Percentiles rank a stretch among this genome's conserved stretches.
Evolutionary conservation across 2,329 filamentous ascomycete species (phyloP).

Genomic region (Microthyrium microscopicum): DNA sequence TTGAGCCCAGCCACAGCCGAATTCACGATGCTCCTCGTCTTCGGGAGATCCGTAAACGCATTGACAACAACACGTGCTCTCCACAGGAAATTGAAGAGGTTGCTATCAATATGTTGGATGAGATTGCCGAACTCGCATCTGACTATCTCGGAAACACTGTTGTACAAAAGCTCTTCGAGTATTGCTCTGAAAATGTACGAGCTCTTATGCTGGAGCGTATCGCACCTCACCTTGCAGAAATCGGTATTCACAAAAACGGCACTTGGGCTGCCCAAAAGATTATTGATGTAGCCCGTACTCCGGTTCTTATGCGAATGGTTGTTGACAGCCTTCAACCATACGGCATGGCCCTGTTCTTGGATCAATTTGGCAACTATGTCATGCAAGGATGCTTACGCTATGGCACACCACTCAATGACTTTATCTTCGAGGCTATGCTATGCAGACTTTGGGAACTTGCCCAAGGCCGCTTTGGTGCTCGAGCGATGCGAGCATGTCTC

Average conservation of each 20-base stretch:
- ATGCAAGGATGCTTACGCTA: conserved; percentile 93
- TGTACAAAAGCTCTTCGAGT: conserved; percentile 97
- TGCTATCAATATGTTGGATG: conserved; percentile 84
- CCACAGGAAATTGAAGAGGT: conserved; percentile 82
- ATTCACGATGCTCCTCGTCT: conserved; percentile 89
- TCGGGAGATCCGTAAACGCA: conserved; percentile 89
- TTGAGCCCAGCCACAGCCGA: conserved; percentile 74
- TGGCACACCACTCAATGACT: conserved; percentile 74
- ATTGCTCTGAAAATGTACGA: conserved; percentile 77
- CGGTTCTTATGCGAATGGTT: conserved; percentile 67
- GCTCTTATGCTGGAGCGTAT: conserved; percentile 85
- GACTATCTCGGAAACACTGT: conserved; percentile 98
- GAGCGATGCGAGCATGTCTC: conserved; percentile 90
- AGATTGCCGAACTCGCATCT: conserved; percentile 85
- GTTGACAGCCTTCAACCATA: conserved; percentile 73
- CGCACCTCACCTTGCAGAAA: conserved; percentile 81
- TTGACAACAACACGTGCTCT: conserved; percentile 83
- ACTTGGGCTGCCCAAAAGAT: conserved; percentile 99
- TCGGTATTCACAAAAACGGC: conserved; percentile 97
- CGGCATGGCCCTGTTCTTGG: conserved; percentile 79
- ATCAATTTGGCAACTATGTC: conserved; percentile 98
- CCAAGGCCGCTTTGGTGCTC: conserved; percentile 84
- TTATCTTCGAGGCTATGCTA: conserved; percentile 96
- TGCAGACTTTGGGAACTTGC: conserved; percentile 84
- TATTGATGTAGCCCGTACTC: conserved; percentile 84